Percentiles rank a stretch among this genome's conserved stretches.
Conservation (phyloP, 1,284 basidiomycete genomes). For the Ustilago loliicola region DNA sequence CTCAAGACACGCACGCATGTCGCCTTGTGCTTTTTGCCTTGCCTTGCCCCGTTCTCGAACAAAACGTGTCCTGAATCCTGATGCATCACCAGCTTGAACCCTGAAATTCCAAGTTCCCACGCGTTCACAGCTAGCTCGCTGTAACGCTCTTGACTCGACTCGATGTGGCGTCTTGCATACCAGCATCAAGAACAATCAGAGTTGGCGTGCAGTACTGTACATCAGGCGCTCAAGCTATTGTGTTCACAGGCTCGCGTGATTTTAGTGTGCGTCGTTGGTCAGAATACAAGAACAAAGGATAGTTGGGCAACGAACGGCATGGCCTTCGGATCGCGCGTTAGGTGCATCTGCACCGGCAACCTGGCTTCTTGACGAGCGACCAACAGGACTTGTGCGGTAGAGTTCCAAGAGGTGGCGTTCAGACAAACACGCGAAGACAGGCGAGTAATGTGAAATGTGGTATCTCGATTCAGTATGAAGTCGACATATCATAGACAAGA, state of each 20-base stretch:
- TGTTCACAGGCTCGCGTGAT: not conserved
- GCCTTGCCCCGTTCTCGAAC: not conserved
- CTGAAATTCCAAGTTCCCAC: not conserved
- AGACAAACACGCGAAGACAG: not conserved
- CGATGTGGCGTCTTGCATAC: conserved; percentile 3
- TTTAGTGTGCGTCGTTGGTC: not conserved
- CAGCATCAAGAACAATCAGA: not conserved
- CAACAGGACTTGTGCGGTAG: not conserved
- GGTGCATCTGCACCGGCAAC: not conserved
- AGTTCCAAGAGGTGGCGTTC: not conserved
- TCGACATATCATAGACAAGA: conserved; percentile 2
- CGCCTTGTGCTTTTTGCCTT: not conserved
- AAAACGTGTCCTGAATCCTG: not conserved
- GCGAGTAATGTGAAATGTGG: not conserved
- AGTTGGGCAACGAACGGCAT: not conserved
- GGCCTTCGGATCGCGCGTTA: not conserved
- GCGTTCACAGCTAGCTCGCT: not conserved
- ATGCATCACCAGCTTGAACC: conserved; percentile 1
- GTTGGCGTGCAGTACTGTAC: not conserved
- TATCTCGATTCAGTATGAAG: conserved; percentile 1
- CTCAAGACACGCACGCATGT: not conserved
- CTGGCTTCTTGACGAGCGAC: not conserved
- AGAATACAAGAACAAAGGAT: not conserved
- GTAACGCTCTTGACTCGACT: conserved; percentile 1
- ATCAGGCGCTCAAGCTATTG: not conserved